Percentiles rank a stretch among this genome's conserved stretches.
Conservation (phyloP, 805 yeast genomes). For the Ogataea nitratoaversa region DNA sequence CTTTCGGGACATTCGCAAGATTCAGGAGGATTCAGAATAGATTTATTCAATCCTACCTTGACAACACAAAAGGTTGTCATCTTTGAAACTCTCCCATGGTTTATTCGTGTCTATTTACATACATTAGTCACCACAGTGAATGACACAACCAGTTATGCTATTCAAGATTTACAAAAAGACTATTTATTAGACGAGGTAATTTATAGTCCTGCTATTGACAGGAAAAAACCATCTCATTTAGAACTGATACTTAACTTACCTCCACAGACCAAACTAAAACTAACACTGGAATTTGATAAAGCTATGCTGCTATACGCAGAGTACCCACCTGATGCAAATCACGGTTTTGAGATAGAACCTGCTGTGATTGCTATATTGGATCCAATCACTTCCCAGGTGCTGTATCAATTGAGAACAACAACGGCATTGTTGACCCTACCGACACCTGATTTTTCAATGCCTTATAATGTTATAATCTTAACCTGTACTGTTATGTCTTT, state of each 20-base stretch:
- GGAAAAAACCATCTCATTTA: constrained; percentile 76
- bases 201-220: constrained; percentile 75
- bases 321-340: constrained; percentile 99
- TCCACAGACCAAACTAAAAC: constrained; percentile 50
- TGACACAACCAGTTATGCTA: constrained; percentile 17
- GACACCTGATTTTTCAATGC: constrained; percentile 98
- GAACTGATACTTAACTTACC: constrained; percentile 69
- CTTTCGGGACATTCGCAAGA: constrained; percentile 91
- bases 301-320: constrained; percentile 79
- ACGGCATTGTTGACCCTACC: constrained; percentile 85
- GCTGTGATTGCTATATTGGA: constrained; percentile 65
- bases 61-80: constrained; percentile 50
- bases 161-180: constrained; percentile 26
- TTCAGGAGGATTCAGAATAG: constrained; percentile 81
- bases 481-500: constrained; percentile 92
- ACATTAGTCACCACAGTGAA: constrained; percentile 44
- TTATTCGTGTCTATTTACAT: constrained; percentile 75
- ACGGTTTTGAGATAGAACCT: constrained; percentile 93
- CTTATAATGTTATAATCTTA: constrained; percentile 91
- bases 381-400: constrained; percentile 11
- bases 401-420: constrained; percentile 68
- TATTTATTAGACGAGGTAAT: constrained; percentile 46
- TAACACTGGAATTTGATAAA: constrained; percentile 82
- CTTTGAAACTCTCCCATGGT: constrained; percentile 91
- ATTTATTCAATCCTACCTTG: constrained; percentile 61